Evolutionary conservation across 2,329 filamentous ascomycete species (phyloP), one percentile per base, ranked within the genome.

Genomic region (Chrysosporium keratinophilum): DNA sequence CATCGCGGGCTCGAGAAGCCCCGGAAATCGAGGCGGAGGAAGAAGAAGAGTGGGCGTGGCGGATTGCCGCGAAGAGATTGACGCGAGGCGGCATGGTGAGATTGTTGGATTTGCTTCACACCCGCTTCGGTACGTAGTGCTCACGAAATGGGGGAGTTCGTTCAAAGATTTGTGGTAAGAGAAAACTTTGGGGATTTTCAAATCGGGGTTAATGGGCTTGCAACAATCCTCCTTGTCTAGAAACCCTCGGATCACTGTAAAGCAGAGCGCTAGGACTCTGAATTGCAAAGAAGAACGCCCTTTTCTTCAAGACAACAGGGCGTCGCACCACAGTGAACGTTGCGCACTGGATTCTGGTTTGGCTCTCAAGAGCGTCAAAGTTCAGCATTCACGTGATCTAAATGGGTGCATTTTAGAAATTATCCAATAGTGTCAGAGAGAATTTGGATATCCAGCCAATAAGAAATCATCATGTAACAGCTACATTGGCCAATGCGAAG

Each of bases 71-170:
- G 11, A 55, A 46, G 31, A 57, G 7, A 19, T 53, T 52, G 19
- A 56, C 17, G 42, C 56, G 50, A 11, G 56, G 53, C 14, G 56
- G 51, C 56, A 57, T 57, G 14, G 34, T 50, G 17, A 19, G 6
- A 20, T 50, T 37, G 10, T 2, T 37, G 41, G 3, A 4, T 5
- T 33, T 17, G n/a, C n/a, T n/a, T n/a, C n/a, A n/a, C n/a, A n/a
- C n/a, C n/a, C n/a, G n/a, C n/a, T 28, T 28, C 7, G 3, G 7
- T 3, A 28, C 23, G 23, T 28, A n/a, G n/a, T 28, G 3, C 23
- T 28, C 23, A 7, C 3, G 23, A 4, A 4, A 28, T 4, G 3
- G 23, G 23, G 23, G 7, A 28, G 23, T 7, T 28, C 23, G 23
- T 3, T 28, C 23, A 28, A 28, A 28, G 23, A 28, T 28, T 28